phyloP scores from a whole-genome alignment of 225 moss, liverwort and hornwort species.

The Sphagnum tenellum region DNA sequence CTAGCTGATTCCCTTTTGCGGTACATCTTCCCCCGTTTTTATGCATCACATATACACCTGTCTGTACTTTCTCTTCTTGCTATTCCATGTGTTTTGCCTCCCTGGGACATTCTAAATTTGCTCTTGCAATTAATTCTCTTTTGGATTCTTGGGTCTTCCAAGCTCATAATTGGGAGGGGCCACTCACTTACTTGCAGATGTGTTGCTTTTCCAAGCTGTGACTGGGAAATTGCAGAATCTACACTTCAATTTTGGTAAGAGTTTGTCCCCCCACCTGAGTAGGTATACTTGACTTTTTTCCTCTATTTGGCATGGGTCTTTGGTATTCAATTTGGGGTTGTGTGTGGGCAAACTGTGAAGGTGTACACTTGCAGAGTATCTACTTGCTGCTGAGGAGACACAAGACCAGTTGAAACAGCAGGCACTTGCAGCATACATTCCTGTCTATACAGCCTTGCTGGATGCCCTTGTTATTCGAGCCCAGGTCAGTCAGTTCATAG shows the following conservation, averaged over 20 bases:
- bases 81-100: too few species aligned
- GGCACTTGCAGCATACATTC: conserved; percentile 47
- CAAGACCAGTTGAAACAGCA: conserved; percentile 47
- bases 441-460: conserved; percentile 75
- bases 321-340: background rate
- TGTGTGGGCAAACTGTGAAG: conserved; percentile 23
- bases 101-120: too few species aligned
- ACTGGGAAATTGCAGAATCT: conserved; percentile 86
- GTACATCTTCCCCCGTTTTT: conserved; percentile 14
- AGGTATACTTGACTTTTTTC: background rate
- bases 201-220: conserved; percentile 71
- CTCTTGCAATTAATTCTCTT: background rate
- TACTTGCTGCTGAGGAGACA: conserved; percentile 47
- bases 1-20: conserved; percentile 79
- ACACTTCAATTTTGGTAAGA: conserved; percentile 90
- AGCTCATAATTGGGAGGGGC: too few species aligned
- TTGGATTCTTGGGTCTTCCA: too few species aligned
- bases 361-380: conserved; percentile 82
- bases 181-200: conserved; percentile 44
- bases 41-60: too few species aligned
- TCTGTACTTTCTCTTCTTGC: too few species aligned
- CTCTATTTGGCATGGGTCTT: background rate
- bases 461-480: conserved; percentile 73
- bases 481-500: conserved; percentile 40
- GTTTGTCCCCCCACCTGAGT: too few species aligned